Evolutionary conservation across 768 basidiomycete genomes (phyloP).

Genomic region (Boletellus ananiceps): DNA sequence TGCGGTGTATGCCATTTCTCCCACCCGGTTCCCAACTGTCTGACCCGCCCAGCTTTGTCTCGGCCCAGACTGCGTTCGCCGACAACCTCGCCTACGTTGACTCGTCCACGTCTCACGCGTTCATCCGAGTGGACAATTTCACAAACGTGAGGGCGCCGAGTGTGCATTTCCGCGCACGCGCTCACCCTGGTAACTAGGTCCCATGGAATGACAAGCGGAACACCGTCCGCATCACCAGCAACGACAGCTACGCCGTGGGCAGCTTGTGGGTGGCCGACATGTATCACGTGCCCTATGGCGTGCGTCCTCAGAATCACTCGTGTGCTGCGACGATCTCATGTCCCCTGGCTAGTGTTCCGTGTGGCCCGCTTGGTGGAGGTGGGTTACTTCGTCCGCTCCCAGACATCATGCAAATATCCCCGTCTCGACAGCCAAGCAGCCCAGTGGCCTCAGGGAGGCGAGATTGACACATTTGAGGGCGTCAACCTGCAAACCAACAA

Average conservation of each 20-base stretch:
- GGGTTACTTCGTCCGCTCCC: not conserved
- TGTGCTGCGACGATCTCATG: not conserved
- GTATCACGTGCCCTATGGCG: constrained; percentile 60
- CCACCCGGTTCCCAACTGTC: not conserved
- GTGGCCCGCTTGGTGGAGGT: constrained; percentile 61
- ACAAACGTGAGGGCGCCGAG: constrained; percentile 36
- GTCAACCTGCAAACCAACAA: constrained; percentile 64
- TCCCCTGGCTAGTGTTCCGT: constrained; percentile 52
- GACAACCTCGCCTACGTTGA: constrained; percentile 61
- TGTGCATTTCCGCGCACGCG: not conserved
- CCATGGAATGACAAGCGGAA: constrained; percentile 55
- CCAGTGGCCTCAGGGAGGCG: constrained; percentile 60
- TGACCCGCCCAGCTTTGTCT: constrained; percentile 42
- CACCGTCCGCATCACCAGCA: constrained; percentile 58
- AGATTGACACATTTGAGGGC: constrained; percentile 81
- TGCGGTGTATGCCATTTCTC: constrained; percentile 37
- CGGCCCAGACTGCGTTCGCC: constrained; percentile 38
- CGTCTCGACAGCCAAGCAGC: constrained; percentile 40
- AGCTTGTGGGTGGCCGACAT: constrained; percentile 63
- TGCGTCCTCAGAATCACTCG: constrained; percentile 27
- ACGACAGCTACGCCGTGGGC: constrained; percentile 53
- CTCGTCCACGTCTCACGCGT: constrained; percentile 58
- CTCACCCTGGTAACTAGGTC: constrained; percentile 18
- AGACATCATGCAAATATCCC: not conserved
- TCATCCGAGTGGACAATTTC: constrained; percentile 74